Evolutionary conservation across 106 monocot species (phyloP).

Genomic region (Amphibolis antarctica): DNA sequence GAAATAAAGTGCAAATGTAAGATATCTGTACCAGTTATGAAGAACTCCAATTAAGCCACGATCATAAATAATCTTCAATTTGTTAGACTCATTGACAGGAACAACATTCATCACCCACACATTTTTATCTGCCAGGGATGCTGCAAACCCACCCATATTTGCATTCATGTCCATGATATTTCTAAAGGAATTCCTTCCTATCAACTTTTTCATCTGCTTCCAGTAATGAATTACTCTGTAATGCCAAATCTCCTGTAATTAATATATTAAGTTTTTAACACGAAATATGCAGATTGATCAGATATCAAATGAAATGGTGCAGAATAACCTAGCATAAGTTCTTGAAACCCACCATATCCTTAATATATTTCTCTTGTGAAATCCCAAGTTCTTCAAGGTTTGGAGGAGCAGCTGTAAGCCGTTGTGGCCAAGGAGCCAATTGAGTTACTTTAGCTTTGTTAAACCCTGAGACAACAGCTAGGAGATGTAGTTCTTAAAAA

Average conservation of each 20-base stretch:
- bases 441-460: slow-evolving; percentile 38
- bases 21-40: slow-evolving; percentile 74
- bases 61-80: slow-evolving; percentile 83
- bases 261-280: background rate
- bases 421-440: slow-evolving; percentile 71
- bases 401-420: slow-evolving; percentile 63
- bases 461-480: slow-evolving; percentile 26
- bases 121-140: slow-evolving; percentile 51
- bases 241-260: slow-evolving; percentile 63
- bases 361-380: slow-evolving; percentile 32
- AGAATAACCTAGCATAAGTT: background rate
- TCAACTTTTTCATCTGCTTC: slow-evolving; percentile 49
- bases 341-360: slow-evolving; percentile 46
- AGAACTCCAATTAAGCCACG: slow-evolving; percentile 72
- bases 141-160: slow-evolving; percentile 80
- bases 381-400: slow-evolving; percentile 70
- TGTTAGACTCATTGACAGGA: slow-evolving; percentile 46
- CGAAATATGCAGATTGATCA: too few relatives aligned
- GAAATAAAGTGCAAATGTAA: too few relatives aligned
- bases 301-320: background rate
- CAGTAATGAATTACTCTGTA: slow-evolving; percentile 63
- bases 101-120: slow-evolving; percentile 97
- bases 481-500: background rate
- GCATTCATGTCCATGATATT: slow-evolving; percentile 96
- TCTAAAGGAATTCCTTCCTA: slow-evolving; percentile 55